These are phyloP conservation scores for Trametes pubescens DNA, from an alignment of 1,284 basidiomycete species.

Conservation along the genomic window DNA sequence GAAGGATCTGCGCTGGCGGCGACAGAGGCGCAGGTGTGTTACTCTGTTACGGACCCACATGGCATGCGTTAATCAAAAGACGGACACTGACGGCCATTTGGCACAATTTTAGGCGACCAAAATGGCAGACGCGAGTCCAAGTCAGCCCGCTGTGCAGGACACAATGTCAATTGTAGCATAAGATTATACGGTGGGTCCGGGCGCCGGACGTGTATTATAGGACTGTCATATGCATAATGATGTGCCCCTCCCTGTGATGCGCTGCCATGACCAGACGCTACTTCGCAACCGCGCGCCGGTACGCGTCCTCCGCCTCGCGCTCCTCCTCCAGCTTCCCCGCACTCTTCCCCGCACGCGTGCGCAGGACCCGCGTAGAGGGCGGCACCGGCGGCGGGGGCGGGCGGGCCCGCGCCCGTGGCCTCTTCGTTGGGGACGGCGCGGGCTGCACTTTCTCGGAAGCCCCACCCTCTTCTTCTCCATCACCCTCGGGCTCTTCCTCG, in stretches of 20 bases:
- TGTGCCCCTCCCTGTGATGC: background rate
- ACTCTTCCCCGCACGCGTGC: constrained; percentile 60
- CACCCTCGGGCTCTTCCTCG: constrained; percentile 1
- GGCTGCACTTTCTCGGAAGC: background rate
- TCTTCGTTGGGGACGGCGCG: constrained; percentile 36
- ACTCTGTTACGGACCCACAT: background rate
- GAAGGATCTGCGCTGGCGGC: constrained; percentile 4
- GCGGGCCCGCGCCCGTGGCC: constrained; percentile 30
- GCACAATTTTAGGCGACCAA: constrained; percentile 12
- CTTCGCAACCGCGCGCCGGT: constrained; percentile 51
- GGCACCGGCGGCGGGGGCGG: constrained; percentile 33
- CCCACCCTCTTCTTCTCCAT: background rate
- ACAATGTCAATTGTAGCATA: background rate
- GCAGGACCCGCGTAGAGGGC: constrained; percentile 55
- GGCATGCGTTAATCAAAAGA: too few species aligned
- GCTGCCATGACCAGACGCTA: constrained; percentile 27
- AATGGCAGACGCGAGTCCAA: constrained; percentile 12
- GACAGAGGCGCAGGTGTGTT: background rate
- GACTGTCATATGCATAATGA: constrained; percentile 1
- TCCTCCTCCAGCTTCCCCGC: constrained; percentile 55
- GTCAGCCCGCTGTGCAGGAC: background rate
- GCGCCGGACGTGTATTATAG: constrained; percentile 12
- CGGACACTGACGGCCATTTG: background rate
- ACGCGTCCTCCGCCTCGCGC: constrained; percentile 56
- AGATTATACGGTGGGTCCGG: constrained; percentile 11